These are phyloP conservation scores for Pythium scleroteichum DNA, from an alignment of 352 stramenopile species.

Conservation along the genomic window DNA sequence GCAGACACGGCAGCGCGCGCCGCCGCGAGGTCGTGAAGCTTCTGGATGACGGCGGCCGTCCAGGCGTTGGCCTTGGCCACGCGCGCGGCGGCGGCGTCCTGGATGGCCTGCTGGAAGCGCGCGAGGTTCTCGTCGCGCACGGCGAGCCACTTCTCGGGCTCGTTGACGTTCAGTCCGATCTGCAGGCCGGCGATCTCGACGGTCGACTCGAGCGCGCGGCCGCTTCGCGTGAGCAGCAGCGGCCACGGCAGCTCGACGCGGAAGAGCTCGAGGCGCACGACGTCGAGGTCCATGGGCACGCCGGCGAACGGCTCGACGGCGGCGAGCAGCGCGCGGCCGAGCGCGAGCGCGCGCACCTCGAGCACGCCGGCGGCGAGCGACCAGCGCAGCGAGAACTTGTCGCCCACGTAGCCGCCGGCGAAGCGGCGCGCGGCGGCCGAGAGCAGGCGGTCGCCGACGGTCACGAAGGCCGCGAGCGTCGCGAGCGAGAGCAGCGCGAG, in stretches of 20 bases:
- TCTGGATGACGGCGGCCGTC: constrained; percentile 58
- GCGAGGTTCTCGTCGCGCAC: constrained; percentile 61
- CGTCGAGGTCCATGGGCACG: constrained; percentile 66
- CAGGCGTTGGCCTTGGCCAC: constrained; percentile 54
- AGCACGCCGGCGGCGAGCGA: constrained; percentile 61
- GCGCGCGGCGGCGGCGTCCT: constrained; percentile 51
- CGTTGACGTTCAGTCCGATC: constrained; percentile 55
- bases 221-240: constrained; percentile 13
- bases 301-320: constrained; percentile 59
- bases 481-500: constrained; percentile 23
- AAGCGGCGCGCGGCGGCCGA: constrained; percentile 53
- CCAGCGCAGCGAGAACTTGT: constrained; percentile 61
- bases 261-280: constrained; percentile 55
- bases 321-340: constrained; percentile 45
- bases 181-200: constrained; percentile 57
- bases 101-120: constrained; percentile 53
- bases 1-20: constrained; percentile 35
- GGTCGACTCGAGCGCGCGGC: constrained; percentile 40
- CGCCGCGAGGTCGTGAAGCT: constrained; percentile 56
- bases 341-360: constrained; percentile 55
- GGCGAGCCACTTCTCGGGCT: constrained; percentile 80
- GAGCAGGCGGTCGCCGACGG: constrained; percentile 58
- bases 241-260: constrained; percentile 54
- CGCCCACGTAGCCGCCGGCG: constrained; percentile 44
- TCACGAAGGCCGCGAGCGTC: constrained; percentile 35